Evolutionary conservation across 2,329 filamentous ascomycete species (phyloP).

Genomic region (Alternaria metachromatica): DNA sequence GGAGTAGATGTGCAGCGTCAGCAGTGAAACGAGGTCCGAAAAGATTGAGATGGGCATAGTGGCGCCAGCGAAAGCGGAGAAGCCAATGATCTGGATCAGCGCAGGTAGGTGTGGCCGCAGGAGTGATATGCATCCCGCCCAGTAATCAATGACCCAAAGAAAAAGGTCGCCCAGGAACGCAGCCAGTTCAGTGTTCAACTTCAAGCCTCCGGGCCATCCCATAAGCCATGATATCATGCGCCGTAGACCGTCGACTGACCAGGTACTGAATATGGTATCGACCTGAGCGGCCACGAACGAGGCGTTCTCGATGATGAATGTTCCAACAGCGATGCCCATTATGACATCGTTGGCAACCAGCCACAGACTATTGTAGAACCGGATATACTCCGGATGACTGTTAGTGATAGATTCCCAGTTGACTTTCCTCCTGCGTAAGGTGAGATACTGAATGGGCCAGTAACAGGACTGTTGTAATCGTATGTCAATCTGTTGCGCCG

Average conservation of each 20-base stretch:
- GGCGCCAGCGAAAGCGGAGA: conserved; percentile 92
- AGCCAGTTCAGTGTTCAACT: conserved; percentile 92
- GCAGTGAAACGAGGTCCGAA: conserved; percentile 87
- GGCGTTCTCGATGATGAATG: conserved; percentile 96
- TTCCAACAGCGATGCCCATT: conserved; percentile 94
- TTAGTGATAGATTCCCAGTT: conserved; percentile 97
- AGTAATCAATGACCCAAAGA: conserved; percentile 98
- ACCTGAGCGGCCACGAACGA: conserved; percentile 82
- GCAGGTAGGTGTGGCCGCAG: conserved; percentile 81
- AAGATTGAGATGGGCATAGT: conserved; percentile 97
- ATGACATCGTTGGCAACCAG: conserved; percentile 98
- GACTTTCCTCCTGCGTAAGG: conserved; percentile 83
- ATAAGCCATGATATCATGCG: conserved; percentile 94
- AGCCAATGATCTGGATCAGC: conserved; percentile 90
- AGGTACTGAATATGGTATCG: conserved; percentile 74
- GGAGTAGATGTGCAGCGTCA: conserved; percentile 96
- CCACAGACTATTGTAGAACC: conserved; percentile 99
- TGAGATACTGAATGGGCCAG: conserved; percentile 96
- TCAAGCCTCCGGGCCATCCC: conserved; percentile 86
- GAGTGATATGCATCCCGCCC: conserved; percentile 81
- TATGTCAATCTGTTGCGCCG: conserved; percentile 96
- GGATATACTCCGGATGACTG: conserved; percentile 96
- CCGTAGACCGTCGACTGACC: conserved; percentile 87
- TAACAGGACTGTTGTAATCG: conserved; percentile 98
- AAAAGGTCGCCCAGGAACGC: conserved; percentile 95